Percentiles rank a stretch among this genome's conserved stretches.
phyloP scores from a whole-genome alignment of 1,284 basidiomycete genomes.

The Thelephora terrestris region DNA sequence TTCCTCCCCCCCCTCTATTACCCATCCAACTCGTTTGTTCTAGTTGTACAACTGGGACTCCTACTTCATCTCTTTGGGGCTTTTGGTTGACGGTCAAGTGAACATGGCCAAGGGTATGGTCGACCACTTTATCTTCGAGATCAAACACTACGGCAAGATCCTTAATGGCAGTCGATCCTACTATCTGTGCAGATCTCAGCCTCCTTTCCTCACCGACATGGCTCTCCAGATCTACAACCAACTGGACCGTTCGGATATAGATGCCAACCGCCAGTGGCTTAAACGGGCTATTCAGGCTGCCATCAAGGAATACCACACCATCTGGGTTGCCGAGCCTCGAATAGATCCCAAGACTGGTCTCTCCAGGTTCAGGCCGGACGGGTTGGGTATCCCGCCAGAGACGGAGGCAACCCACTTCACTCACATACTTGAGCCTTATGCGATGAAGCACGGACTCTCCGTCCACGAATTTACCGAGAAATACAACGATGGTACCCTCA shows the following conservation, averaged over 20 bases:
- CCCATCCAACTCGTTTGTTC: conserved; percentile 2
- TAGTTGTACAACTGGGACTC: conserved; percentile 90
- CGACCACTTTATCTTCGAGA: conserved; percentile 98
- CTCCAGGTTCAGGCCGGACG: conserved; percentile 88
- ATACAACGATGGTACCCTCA: conserved; percentile 80
- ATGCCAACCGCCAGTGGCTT: conserved; percentile 84
- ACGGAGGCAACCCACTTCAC: conserved; percentile 98
- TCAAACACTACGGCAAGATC: conserved; percentile 93
- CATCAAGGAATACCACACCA: conserved; percentile 97
- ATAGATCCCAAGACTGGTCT: conserved; percentile 91
- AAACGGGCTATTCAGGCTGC: conserved; percentile 93
- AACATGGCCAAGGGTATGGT: conserved; percentile 95
- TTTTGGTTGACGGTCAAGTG: conserved; percentile 90
- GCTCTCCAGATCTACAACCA: conserved; percentile 96
- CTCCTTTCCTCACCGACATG: conserved; percentile 98
- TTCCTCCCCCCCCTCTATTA: neutral
- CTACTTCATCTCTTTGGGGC: conserved; percentile 89
- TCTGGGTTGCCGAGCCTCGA: conserved; percentile 92
- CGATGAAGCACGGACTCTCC: conserved; percentile 87
- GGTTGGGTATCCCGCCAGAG: conserved; percentile 95
- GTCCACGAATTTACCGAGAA: conserved; percentile 96
- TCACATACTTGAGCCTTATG: conserved; percentile 92
- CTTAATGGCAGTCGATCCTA: conserved; percentile 73
- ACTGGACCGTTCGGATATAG: conserved; percentile 76
- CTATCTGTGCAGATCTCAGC: conserved; percentile 94